Evolutionary conservation across 257 asterid genomes (phyloP), one percentile per base, ranked within the genome.

Genomic region (Anisodus acutangulus): DNA sequence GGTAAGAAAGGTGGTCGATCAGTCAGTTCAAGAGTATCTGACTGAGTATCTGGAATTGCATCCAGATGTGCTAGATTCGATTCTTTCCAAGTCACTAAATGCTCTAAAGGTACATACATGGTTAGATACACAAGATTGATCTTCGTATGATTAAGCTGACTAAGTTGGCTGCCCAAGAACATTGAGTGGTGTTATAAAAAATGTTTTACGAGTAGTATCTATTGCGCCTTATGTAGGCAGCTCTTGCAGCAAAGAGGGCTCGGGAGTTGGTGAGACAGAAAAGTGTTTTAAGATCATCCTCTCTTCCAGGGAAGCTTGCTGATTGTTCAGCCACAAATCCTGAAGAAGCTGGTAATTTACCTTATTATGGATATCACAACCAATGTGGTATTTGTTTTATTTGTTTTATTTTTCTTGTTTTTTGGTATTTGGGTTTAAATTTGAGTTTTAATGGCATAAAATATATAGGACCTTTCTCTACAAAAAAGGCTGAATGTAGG

Each of bases 231-330:
- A 49, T 86, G 78, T 85, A 97, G 99, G 99, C 99, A 84, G 98
- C 99, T 80, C 88, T 92, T 84, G 99, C 99, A 57, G 99, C 99
- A 78, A 95, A 95, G 90, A 90, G 98, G 89, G 98, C 99, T 13
- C 91, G 98, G 88, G 99, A 97, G 84, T 87, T 97, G 89, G 98
- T 93, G 85, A 93, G 99, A 71, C 97, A 93, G 88, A 97, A 95
- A 86, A 88, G 98, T 85, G 97, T 92, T 45, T 83, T 95, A 88
- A 95, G 83, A 88, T 95, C 98, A 64, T 95, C 99, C 13, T 91
- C 99, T 81, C 98, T 97, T 85, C 99, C 99, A 9, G 98, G 99
- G 83, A 97, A 97, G 93, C 99, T 97, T 81, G 98, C 99, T 89
- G 99, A 97, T 89, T 97, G 99, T 88, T 95, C 98, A 53, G 90